Evolutionary conservation across 23 red algal genomes (phyloP), one percentile per base, ranked within the genome.

Genomic region (Cyanidioschyzon merolae): DNA sequence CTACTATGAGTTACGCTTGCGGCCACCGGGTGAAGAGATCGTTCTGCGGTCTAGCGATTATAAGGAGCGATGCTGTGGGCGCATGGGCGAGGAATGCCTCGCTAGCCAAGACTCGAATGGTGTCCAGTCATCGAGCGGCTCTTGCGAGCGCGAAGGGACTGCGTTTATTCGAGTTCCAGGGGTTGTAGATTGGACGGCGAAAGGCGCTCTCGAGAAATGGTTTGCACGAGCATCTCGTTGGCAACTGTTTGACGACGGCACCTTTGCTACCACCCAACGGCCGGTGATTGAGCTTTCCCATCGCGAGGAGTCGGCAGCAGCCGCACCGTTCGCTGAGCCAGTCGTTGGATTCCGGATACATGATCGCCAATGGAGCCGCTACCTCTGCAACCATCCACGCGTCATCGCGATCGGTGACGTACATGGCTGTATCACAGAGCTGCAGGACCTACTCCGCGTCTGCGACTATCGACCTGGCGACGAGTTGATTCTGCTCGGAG

Each of bases 371-470:
- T 54, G 45, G 45, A 54, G 12, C 45, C 57, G 2, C 1, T 80
- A 76, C 38, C 51, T 92, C 41, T 78, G 75, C 26, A 80, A 77
- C 34, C 50, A 77, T 24, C 92, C 92, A 15, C 83, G 92, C 17
- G 76, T 96, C n/a, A 96, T 96, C 80, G 87, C 80, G n/a, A 84
- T 96, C 17, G 92, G 92, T 41, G 92, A 96, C 57, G 84, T 96
- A 17, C 92, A 96, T 74, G 92, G 92, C 15, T 96, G 92, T 58
- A 84, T 96, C 37, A 75, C 87, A 16, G 92, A 96, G 82, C 39
- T 96, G 68, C 77, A 85, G 79, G 84, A 78, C 27, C 36, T 96
- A 41, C 74, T 96, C 67, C 68, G 87, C 27, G 58, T 96, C 59
- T 87, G 84, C 25, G 84, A 89, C 57, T 96, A 79, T 74, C 38